Evolutionary conservation across 2,329 filamentous ascomycete species (phyloP), one percentile per base, ranked within the genome.

Genomic region (Fusarium oxysporum): DNA sequence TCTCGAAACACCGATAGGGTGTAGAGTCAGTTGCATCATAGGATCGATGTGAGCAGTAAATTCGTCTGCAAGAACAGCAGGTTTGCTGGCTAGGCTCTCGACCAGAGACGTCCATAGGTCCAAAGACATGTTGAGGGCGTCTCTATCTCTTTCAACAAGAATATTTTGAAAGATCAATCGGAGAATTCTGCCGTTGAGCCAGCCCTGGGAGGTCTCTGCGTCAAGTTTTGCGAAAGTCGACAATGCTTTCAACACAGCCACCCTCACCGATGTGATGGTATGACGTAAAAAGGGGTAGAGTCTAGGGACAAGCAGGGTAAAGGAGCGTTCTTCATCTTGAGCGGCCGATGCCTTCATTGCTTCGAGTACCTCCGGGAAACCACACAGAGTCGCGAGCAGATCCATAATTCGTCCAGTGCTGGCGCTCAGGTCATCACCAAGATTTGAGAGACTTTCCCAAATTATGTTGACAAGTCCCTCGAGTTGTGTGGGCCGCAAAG

Each of bases 401-500:
- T 99, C 97, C 97, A 99, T 99, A 61, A 99, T 97, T 63, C 95
- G 97, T 53, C 96, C 96, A 14, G 97, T 99, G 81, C 96, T 98
- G 8, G 96, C 96, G 81, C 95, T 98, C 23, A 99, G 87, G 79
- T 99, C 96, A 80, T 99, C 96, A 73, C 96, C 95, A n/a, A 99
- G 86, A 80, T 97, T 97, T 7, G 96, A 97, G 30, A 99, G 86
- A 84, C 96, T 98, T 78, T 97, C 93, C 96, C 96, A 99, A 33
- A 99, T 95, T 66, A 98, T 97, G 79, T 93, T 92, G 81, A 98
- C 97, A 43, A 99, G 89, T 35, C 89, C 88, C 70, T 95, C 91
- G 37, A 99, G 87, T 47, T 94, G 91, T 38, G 87, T 87, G 21
- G 94, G 92, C 21, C 96, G 92, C 81, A 97, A 90, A 41, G 91